These are phyloP conservation scores for Xylaria curta DNA, from an alignment of 495 filamentous ascomycete genomes.

Conservation along the genomic window DNA sequence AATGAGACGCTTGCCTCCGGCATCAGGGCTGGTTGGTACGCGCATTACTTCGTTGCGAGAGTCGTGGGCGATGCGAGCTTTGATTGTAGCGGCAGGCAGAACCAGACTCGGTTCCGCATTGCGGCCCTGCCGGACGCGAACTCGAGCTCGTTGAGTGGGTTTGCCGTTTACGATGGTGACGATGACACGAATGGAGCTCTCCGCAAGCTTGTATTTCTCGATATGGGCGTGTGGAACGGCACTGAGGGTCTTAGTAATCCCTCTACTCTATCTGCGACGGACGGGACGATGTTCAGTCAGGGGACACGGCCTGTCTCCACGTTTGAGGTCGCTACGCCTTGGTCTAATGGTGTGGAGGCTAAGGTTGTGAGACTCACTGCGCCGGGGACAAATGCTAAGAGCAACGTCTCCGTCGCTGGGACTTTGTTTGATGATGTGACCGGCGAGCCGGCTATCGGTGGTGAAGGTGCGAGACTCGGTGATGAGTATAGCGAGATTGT, in stretches of 20 bases:
- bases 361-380: conserved; percentile 31
- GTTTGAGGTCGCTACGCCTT: conserved; percentile 32
- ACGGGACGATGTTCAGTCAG: conserved; percentile 33
- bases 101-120: conserved; percentile 20
- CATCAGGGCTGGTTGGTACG: conserved; percentile 38
- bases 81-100: background rate
- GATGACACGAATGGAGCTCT: background rate
- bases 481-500: conserved; percentile 21
- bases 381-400: conserved; percentile 42
- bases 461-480: conserved; percentile 9
- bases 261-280: conserved; percentile 36
- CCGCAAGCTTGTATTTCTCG: conserved; percentile 38
- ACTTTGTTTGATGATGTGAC: conserved; percentile 34
- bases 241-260: conserved; percentile 37
- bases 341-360: conserved; percentile 24
- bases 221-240: conserved; percentile 43
- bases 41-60: conserved; percentile 39
- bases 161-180: conserved; percentile 28
- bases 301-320: conserved; percentile 30
- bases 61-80: conserved; percentile 11
- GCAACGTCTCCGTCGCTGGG: conserved; percentile 31
- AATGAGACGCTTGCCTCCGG: conserved; percentile 37
- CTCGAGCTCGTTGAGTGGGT: conserved; percentile 36
- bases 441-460: conserved; percentile 29
- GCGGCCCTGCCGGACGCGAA: conserved; percentile 38